Conservation (phyloP, 2,329 filamentous ascomycete genomes). For the Hypoxylon sp. region DNA sequence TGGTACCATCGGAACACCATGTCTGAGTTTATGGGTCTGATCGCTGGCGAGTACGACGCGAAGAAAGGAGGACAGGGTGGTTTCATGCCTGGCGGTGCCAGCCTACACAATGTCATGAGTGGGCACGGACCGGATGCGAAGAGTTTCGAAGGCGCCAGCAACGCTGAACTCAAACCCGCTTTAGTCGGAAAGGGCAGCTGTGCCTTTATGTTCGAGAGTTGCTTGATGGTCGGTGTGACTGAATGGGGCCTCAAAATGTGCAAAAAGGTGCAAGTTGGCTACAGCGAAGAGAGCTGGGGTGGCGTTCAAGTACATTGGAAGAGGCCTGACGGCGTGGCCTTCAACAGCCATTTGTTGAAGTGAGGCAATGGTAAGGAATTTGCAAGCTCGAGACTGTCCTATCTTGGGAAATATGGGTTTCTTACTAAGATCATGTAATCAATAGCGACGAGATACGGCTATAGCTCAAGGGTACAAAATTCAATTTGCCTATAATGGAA, state of each 20-base stretch:
- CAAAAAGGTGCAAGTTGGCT: constrained; percentile 72
- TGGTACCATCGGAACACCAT: constrained; percentile 73
- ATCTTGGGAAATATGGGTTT: not conserved
- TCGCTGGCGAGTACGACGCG: constrained; percentile 64
- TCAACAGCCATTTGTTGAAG: constrained; percentile 50
- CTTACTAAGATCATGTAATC: not conserved
- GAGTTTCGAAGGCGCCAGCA: constrained; percentile 68
- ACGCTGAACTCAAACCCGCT: constrained; percentile 70
- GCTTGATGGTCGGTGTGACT: constrained; percentile 77
- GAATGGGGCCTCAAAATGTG: constrained; percentile 76
- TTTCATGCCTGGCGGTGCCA: constrained; percentile 63
- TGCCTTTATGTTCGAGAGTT: constrained; percentile 79
- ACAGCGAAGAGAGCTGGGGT: constrained; percentile 86
- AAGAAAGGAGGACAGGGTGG: constrained; percentile 62
- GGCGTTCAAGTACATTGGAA: constrained; percentile 74
- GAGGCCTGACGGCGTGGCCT: constrained; percentile 54
- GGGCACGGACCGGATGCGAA: constrained; percentile 67
- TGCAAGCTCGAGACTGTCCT: not conserved
- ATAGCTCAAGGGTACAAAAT: not conserved
- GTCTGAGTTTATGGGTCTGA: constrained; percentile 67
- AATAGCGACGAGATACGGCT: not conserved
- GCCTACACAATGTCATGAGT: constrained; percentile 72
- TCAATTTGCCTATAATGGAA: not conserved
- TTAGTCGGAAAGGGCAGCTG: constrained; percentile 73
- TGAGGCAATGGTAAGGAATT: constrained; percentile 36